Conservation (phyloP, 1,284 basidiomycete genomes). For the Blastosporella zonata region DNA sequence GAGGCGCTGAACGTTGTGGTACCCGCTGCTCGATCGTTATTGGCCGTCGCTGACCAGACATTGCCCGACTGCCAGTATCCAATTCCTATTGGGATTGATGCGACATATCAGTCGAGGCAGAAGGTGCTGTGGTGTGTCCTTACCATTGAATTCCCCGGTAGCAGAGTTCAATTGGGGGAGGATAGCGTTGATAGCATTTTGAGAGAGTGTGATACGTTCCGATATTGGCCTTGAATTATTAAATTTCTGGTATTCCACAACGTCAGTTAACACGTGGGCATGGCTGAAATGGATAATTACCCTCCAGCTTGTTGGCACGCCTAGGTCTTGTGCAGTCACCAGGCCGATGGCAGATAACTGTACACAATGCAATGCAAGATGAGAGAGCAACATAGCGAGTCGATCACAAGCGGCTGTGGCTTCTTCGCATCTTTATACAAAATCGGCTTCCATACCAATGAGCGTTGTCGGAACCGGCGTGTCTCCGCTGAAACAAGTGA, state of each 20-base stretch:
- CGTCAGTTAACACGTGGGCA: background rate
- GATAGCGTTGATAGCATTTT: conserved; percentile 40
- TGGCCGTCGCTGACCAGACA: conserved; percentile 44
- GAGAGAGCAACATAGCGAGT: conserved; percentile 9
- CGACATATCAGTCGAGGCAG: background rate
- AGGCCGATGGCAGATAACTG: conserved; percentile 4
- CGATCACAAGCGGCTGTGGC: background rate
- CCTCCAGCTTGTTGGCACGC: conserved; percentile 23
- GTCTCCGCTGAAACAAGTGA: background rate
- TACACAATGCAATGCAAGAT: background rate
- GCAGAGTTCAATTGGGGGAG: conserved; percentile 32
- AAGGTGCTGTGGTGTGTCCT: background rate
- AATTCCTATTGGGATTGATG: conserved; percentile 30
- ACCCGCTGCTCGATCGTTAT: conserved; percentile 37
- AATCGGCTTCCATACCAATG: background rate
- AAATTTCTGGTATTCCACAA: conserved; percentile 28
- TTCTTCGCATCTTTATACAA: background rate
- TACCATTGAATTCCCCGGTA: conserved; percentile 41
- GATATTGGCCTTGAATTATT: conserved; percentile 32
- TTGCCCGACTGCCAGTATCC: conserved; percentile 51
- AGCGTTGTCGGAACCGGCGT: no score
- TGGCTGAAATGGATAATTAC: conserved; percentile 10
- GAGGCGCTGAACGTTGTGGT: conserved; percentile 33
- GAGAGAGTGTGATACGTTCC: conserved; percentile 38
- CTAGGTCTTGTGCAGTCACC: conserved; percentile 22